Percentiles rank a stretch among this genome's conserved stretches.
These are phyloP conservation scores for Umbellularia californica DNA, from an alignment of 164 flowering plant species.

Conservation along the genomic window DNA sequence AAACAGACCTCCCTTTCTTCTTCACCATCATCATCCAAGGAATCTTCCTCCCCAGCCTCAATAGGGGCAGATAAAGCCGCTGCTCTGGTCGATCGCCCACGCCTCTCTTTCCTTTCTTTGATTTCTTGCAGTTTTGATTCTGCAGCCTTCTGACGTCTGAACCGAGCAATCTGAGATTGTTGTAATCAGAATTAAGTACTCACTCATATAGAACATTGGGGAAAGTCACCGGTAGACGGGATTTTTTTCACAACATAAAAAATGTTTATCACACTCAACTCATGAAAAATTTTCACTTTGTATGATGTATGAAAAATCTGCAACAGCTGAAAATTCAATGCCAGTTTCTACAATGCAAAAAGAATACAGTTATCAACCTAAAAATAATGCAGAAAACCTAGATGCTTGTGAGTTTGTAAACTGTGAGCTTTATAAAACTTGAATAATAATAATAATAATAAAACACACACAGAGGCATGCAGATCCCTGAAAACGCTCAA, in stretches of 20 bases:
- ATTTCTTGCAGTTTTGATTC: slow-evolving; percentile 81
- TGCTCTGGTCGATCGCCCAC: slow-evolving; percentile 83
- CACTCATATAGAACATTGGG: background rate
- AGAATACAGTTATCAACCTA: background rate
- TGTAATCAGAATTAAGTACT: slow-evolving; percentile 2
- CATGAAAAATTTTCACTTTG: too few species aligned
- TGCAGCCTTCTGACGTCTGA: slow-evolving; percentile 79
- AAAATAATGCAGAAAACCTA: background rate
- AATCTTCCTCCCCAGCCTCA: slow-evolving; percentile 84
- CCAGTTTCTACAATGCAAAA: background rate
- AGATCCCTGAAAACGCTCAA: background rate
- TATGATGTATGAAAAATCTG: too few species aligned
- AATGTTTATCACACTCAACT: background rate
- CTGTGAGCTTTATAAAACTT: background rate
- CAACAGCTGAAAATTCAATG: background rate
- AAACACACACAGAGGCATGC: background rate
- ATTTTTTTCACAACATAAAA: background rate
- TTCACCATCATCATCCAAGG: slow-evolving; percentile 83
- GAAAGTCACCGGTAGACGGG: background rate
- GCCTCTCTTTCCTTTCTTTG: slow-evolving; percentile 83
- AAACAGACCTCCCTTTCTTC: slow-evolving; percentile 93
- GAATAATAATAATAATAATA: too few species aligned
- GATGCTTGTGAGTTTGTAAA: background rate
- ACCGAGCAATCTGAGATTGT: slow-evolving; percentile 69
- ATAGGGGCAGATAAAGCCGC: slow-evolving; percentile 78